phyloP scores from a whole-genome alignment of 1,139 yeast species.

The Candida smagusa region DNA sequence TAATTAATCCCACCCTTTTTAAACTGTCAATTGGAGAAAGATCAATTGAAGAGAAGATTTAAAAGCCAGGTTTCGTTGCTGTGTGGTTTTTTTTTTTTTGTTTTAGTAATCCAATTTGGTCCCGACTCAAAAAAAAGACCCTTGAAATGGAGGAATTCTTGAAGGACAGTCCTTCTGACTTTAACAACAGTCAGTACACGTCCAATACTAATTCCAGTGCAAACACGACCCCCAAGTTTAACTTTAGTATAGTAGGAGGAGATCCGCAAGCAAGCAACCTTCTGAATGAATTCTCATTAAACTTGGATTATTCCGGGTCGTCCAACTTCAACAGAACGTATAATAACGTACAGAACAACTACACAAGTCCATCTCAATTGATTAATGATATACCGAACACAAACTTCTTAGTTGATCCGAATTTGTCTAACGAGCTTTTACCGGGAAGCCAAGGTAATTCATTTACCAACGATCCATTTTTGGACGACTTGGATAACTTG shows the following conservation, averaged over 20 bases:
- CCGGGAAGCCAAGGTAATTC: slow-evolving; percentile 11
- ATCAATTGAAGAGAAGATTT: too few relatives aligned
- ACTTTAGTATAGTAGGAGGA: slow-evolving; percentile 7
- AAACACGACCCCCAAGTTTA: slow-evolving; percentile 9
- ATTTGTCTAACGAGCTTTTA: slow-evolving; percentile 4
- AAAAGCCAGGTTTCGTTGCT: too few relatives aligned
- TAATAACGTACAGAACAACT: slow-evolving; percentile 1
- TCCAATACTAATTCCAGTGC: slow-evolving; percentile 7
- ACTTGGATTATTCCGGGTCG: slow-evolving; percentile 11
- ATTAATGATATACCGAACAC: slow-evolving; percentile 1
- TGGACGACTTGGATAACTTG: slow-evolving; percentile 31
- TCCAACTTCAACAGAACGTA: slow-evolving; percentile 1
- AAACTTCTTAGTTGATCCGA: slow-evolving; percentile 5
- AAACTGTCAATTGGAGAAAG: too few relatives aligned
- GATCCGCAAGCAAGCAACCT: slow-evolving; percentile 3
- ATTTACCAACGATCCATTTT: slow-evolving; percentile 31
- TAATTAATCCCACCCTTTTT: too few relatives aligned
- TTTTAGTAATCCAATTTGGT: not conserved
- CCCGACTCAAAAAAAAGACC: not conserved
- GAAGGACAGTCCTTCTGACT: slow-evolving; percentile 37
- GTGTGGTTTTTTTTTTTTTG: not conserved
- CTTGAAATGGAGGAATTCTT: slow-evolving; percentile 34
- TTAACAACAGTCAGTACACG: slow-evolving; percentile 5
- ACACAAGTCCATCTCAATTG: slow-evolving; percentile 6
- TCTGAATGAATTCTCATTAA: slow-evolving; percentile 11